These are phyloP conservation scores for Besnoitia besnoiti DNA, from an alignment of 169 alveolate species.

Conservation along the genomic window DNA sequence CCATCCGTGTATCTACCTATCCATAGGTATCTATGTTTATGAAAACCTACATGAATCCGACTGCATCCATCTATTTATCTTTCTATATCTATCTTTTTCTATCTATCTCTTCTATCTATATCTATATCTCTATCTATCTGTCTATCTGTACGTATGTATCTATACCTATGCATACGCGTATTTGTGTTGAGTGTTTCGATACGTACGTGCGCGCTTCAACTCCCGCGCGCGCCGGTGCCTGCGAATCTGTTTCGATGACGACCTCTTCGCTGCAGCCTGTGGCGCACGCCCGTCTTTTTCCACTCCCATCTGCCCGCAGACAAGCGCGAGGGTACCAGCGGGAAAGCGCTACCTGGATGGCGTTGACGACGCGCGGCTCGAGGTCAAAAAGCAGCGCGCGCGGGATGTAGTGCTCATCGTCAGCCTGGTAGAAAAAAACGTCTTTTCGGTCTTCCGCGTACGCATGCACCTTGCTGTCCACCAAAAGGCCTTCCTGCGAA, in stretches of 20 bases:
- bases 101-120: background rate
- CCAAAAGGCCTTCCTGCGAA: conserved; percentile 9
- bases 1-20: background rate
- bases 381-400: conserved; percentile 97
- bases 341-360: conserved; percentile 74
- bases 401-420: conserved; percentile 91
- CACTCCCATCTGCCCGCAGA: no score
- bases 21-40: background rate
- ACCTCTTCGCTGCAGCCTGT: no score
- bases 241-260: background rate
- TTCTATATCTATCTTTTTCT: background rate
- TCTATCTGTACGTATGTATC: background rate
- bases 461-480: conserved; percentile 2
- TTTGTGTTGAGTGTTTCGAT: background rate
- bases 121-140: background rate
- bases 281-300: no score
- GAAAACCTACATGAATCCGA: background rate
- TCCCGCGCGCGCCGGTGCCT: background rate
- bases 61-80: no score
- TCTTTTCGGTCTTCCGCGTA: conserved; percentile 94
- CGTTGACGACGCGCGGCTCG: conserved; percentile 95
- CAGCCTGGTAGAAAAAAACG: conserved; percentile 97
- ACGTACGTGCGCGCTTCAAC: no score
- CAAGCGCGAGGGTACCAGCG: no score
- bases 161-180: background rate